Percentiles rank a stretch among this genome's conserved stretches.
Conservation (phyloP, 2,329 filamentous ascomycete species). For the Cordyceps sp. region DNA sequence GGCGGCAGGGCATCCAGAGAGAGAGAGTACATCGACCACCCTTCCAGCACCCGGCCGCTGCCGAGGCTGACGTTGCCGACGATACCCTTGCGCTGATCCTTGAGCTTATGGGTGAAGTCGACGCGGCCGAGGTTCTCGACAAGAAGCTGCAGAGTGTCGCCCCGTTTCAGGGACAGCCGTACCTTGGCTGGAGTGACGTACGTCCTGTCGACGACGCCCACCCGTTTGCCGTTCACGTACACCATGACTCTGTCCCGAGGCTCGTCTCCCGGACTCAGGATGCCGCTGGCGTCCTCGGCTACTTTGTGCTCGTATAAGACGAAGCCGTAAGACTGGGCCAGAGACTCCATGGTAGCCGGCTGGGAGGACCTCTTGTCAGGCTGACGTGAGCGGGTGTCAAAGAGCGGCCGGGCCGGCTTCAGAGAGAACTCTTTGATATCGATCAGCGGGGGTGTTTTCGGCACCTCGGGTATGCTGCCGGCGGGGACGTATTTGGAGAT, state of each 20-base stretch:
- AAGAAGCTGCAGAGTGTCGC: conserved; percentile 24
- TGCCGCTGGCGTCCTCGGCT: conserved; percentile 10
- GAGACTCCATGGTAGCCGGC: conserved; percentile 26
- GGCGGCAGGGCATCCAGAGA: conserved; percentile 2
- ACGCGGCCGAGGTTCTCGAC: conserved; percentile 35
- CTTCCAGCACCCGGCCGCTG: conserved; percentile 8
- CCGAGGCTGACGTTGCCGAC: conserved; percentile 24
- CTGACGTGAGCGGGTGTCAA: conserved; percentile 13
- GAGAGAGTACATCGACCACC: conserved; percentile 23
- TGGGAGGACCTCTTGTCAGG: conserved; percentile 7
- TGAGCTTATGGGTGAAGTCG: conserved; percentile 23
- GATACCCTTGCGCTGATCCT: conserved; percentile 29
- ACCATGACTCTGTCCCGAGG: conserved; percentile 28
- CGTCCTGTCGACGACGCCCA: conserved; percentile 28
- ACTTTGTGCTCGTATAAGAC: conserved; percentile 23
- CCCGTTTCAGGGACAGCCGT: conserved; percentile 16
- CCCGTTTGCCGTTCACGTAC: conserved; percentile 23
- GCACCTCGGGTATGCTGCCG: conserved; percentile 19
- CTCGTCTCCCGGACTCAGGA: conserved; percentile 22
- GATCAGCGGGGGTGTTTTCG: conserved; percentile 13
- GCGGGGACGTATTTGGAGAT: conserved; percentile 19
- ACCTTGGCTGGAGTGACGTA: conserved; percentile 22
- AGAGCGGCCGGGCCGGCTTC: conserved; percentile 18
- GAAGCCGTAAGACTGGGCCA: conserved; percentile 26
- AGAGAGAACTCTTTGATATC: conserved; percentile 19